Percentiles rank a stretch among this genome's conserved stretches.
Evolutionary conservation across 208 protist species (phyloP).

Genomic region (Vickermania ingenoplastis): DNA sequence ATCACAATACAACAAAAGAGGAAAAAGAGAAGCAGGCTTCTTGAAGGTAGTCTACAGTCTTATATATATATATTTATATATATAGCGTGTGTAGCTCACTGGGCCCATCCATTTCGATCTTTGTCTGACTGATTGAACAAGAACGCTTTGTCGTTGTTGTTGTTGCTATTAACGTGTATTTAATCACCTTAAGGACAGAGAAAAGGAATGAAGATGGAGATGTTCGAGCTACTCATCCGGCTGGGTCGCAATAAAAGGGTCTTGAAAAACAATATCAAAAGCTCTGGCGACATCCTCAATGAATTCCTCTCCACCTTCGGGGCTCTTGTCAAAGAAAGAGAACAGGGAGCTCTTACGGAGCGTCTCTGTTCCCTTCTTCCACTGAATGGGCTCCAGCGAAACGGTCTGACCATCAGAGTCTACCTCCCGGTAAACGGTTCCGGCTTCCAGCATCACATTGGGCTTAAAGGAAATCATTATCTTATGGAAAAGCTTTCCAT

Average conservation of each 20-base stretch:
- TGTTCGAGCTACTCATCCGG: conserved; percentile 6
- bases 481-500: conserved; percentile 30
- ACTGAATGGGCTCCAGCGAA: conserved; percentile 42
- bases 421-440: conserved; percentile 44
- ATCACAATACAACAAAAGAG: too few relatives aligned
- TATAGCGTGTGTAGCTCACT: too few relatives aligned
- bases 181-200: too few relatives aligned
- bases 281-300: conserved; percentile 32
- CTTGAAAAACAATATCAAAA: conserved; percentile 64
- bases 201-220: conserved; percentile 3
- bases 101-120: too few relatives aligned
- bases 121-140: too few relatives aligned
- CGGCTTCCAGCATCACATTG: conserved; percentile 69
- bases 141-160: not conserved
- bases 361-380: conserved; percentile 66
- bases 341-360: conserved; percentile 66
- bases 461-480: conserved; percentile 37
- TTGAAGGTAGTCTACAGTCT: too few relatives aligned
- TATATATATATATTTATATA: too few relatives aligned
- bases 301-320: conserved; percentile 14
- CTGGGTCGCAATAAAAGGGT: conserved; percentile 56
- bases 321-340: conserved; percentile 38
- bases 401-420: conserved; percentile 27
- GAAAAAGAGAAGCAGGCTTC: too few relatives aligned
- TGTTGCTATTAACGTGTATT: not conserved